phyloP scores from a whole-genome alignment of 495 filamentous ascomycete species.

The Talaromyces liani region DNA sequence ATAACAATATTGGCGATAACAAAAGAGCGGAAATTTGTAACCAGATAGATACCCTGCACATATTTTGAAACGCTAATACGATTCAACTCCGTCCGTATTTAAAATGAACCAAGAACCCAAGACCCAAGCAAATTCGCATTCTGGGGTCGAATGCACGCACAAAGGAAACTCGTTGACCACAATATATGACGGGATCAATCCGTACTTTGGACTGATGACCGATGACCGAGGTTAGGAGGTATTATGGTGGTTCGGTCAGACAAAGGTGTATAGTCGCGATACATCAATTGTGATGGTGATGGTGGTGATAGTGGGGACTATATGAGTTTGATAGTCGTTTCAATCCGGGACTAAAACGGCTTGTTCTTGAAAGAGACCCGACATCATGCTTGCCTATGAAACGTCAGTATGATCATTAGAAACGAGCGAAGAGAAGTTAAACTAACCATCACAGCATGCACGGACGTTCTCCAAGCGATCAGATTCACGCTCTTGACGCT shows the following conservation, averaged over 20 bases:
- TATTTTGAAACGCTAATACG: background rate
- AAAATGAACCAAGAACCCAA: background rate
- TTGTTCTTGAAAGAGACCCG: slow-evolving; percentile 39
- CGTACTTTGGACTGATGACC: slow-evolving; percentile 7
- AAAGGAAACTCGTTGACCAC: slow-evolving; percentile 28
- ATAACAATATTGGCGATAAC: slow-evolving; percentile 11
- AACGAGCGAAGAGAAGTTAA: slow-evolving; percentile 1
- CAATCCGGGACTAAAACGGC: slow-evolving; percentile 34
- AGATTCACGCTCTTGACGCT: slow-evolving; percentile 62
- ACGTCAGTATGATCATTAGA: slow-evolving; percentile 7
- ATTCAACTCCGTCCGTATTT: slow-evolving; percentile 6
- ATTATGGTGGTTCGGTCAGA: background rate
- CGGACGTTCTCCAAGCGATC: slow-evolving; percentile 89
- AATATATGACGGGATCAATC: slow-evolving; percentile 1
- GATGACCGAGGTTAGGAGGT: slow-evolving; percentile 1
- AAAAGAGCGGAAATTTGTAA: slow-evolving; percentile 9
- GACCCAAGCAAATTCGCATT: background rate
- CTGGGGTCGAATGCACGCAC: slow-evolving; percentile 6
- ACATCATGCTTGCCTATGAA: slow-evolving; percentile 57
- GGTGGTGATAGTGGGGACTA: slow-evolving; percentile 26
- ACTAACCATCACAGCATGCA: slow-evolving; percentile 93
- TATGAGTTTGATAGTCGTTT: slow-evolving; percentile 19
- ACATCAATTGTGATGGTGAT: slow-evolving; percentile 15
- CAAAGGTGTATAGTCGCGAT: background rate
- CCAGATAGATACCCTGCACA: background rate